Evolutionary conservation across 768 basidiomycete genomes (phyloP).

Genomic region (Fibroporia radiculosa): DNA sequence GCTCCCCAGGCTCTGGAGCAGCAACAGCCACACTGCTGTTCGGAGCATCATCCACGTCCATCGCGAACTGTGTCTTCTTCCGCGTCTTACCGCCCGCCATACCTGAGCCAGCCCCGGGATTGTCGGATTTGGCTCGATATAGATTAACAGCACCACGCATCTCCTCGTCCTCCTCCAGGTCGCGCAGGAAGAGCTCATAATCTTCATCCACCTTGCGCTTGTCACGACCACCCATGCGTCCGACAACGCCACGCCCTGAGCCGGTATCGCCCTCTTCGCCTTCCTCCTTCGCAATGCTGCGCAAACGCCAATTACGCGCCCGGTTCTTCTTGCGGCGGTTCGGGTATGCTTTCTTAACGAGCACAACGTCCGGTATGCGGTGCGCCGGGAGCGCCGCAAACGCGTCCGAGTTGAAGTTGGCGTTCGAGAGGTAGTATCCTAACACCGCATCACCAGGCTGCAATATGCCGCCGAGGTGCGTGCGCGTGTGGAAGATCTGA

Average conservation of each 20-base stretch:
- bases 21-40: conserved; percentile 45
- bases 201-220: conserved; percentile 92
- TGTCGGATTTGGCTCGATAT: conserved; percentile 61
- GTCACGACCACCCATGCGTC: conserved; percentile 84
- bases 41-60: conserved; percentile 57
- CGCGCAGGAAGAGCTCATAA: conserved; percentile 92
- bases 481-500: conserved; percentile 91
- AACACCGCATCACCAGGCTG: conserved; percentile 93
- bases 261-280: conserved; percentile 82
- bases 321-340: conserved; percentile 87
- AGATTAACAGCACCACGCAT: conserved; percentile 80
- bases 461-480: conserved; percentile 87
- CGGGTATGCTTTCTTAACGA: conserved; percentile 94
- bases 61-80: conserved; percentile 44
- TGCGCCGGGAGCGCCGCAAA: conserved; percentile 60
- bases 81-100: conserved; percentile 29
- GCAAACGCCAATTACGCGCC: conserved; percentile 78
- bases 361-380: conserved; percentile 83
- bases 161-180: conserved; percentile 93
- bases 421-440: conserved; percentile 81
- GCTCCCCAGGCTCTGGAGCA: conserved; percentile 72
- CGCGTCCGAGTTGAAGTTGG: conserved; percentile 90
- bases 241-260: conserved; percentile 77
- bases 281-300: conserved; percentile 88
- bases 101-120: conserved; percentile 40